phyloP scores from a whole-genome alignment of 2,329 filamentous ascomycete genomes.

The Aureobasidium melanogenum region DNA sequence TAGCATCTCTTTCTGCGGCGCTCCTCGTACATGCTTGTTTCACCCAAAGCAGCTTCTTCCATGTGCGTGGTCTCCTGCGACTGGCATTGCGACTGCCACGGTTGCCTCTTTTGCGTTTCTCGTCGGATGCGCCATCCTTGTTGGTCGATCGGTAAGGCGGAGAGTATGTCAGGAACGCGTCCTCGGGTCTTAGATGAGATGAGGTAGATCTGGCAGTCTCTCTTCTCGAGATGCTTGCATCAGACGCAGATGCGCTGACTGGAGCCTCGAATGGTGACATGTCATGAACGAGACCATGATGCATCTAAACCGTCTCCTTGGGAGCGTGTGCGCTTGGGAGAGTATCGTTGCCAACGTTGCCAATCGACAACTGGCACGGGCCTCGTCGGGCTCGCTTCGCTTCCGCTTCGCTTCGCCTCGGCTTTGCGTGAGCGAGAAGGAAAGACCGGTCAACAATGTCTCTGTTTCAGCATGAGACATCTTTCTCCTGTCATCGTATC shows the following conservation, averaged over 20 bases:
- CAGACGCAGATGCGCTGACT: slow-evolving; percentile 5
- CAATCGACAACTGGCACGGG: background rate
- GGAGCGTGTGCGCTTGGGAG: background rate
- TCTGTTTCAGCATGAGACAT: background rate
- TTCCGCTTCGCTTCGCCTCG: background rate
- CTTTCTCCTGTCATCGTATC: too few relatives aligned
- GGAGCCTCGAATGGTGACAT: slow-evolving; percentile 12
- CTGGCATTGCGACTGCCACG: slow-evolving; percentile 54
- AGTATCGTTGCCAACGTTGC: slow-evolving; percentile 3
- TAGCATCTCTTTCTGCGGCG: background rate
- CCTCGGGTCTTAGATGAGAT: slow-evolving; percentile 65
- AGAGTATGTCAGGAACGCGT: slow-evolving; percentile 62
- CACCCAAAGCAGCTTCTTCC: slow-evolving; percentile 97
- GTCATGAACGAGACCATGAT: background rate
- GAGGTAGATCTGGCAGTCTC: background rate
- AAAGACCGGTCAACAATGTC: background rate
- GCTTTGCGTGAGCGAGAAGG: background rate
- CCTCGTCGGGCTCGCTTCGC: background rate
- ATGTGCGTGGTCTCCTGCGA: slow-evolving; percentile 58
- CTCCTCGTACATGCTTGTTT: slow-evolving; percentile 72
- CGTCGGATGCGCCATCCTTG: slow-evolving; percentile 19
- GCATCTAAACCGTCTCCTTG: background rate
- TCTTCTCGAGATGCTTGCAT: slow-evolving; percentile 3
- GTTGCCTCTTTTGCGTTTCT: slow-evolving; percentile 40
- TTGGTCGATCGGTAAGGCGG: slow-evolving; percentile 39